Evolutionary conservation across 306 rosid genomes (phyloP).

Genomic region (Cicer chorassanicum): DNA sequence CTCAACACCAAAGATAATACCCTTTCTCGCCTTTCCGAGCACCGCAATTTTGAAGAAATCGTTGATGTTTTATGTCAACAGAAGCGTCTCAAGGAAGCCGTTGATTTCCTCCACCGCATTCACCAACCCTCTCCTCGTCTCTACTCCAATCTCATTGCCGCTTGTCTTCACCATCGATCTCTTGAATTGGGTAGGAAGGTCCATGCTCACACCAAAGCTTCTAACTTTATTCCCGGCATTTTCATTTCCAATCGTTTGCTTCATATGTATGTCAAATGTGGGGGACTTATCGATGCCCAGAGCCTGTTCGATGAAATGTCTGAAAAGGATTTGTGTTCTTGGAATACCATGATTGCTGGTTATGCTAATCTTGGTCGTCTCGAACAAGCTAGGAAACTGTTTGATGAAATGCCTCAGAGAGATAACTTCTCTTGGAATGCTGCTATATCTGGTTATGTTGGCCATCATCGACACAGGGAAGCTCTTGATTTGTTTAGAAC

Average conservation of each 20-base stretch:
- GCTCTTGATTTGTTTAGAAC: conserved; percentile 62
- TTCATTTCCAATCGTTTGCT: conserved; percentile 61
- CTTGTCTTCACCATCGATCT: conserved; percentile 59
- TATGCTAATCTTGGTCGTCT: conserved; percentile 58
- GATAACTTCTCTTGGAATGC: conserved; percentile 76
- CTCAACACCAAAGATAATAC: conserved; percentile 49
- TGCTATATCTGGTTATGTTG: conserved; percentile 59
- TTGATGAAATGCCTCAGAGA: conserved; percentile 66
- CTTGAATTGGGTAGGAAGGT: conserved; percentile 59
- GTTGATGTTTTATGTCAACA: conserved; percentile 54
- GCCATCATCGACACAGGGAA: conserved; percentile 51
- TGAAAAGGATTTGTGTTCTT: conserved; percentile 67
- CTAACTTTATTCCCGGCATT: conserved; percentile 57
- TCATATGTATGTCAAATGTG: conserved; percentile 62
- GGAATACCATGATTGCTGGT: conserved; percentile 73
- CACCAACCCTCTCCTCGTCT: conserved; percentile 55
- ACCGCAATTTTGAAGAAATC: conserved; percentile 53
- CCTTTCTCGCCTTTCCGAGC: conserved; percentile 46
- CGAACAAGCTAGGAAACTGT: conserved; percentile 59
- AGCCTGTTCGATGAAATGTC: conserved; percentile 64
- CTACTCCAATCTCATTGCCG: conserved; percentile 56
- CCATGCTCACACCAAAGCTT: conserved; percentile 62
- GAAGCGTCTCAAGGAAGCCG: conserved; percentile 61
- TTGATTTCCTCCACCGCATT: conserved; percentile 52
- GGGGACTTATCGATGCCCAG: conserved; percentile 61